Evolutionary conservation across 805 yeast genomes (phyloP).

Genomic region (Nakazawaea anatomiae): DNA sequence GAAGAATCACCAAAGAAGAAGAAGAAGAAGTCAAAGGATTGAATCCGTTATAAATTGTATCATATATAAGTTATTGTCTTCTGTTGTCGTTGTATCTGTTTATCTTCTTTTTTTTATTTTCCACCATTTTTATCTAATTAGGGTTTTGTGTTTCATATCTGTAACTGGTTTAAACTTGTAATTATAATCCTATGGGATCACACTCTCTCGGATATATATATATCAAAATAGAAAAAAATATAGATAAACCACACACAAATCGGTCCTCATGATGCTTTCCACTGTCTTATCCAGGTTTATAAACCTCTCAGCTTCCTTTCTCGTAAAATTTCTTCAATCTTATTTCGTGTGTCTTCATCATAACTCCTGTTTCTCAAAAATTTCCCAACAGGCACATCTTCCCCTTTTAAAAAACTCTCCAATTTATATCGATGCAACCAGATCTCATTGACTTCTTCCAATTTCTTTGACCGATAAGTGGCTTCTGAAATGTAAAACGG

Average conservation of each 20-base stretch:
- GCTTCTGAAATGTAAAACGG: background rate
- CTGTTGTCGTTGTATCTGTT: background rate
- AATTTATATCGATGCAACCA: slow-evolving; percentile 9
- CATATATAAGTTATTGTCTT: background rate
- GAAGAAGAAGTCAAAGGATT: slow-evolving; percentile 27
- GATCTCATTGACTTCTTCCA: slow-evolving; percentile 1
- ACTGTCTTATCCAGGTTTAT: background rate
- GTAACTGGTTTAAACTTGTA: background rate
- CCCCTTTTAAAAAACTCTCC: background rate
- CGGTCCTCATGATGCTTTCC: too few species aligned
- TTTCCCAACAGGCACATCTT: background rate
- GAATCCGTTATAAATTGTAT: slow-evolving; percentile 1
- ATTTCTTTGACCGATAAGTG: background rate
- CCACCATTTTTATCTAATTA: background rate
- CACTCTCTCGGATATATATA: too few species aligned
- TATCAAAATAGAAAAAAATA: too few species aligned
- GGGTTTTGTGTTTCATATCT: slow-evolving; percentile 1
- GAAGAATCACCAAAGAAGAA: slow-evolving; percentile 28
- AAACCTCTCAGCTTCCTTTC: background rate
- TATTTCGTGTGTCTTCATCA: background rate
- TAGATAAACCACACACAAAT: too few species aligned
- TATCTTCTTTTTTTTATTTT: background rate
- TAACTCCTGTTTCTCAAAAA: background rate
- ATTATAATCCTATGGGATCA: background rate
- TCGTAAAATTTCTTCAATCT: background rate